Conservation (phyloP, 2,329 filamentous ascomycete genomes). For the Clarireedia sp. region DNA sequence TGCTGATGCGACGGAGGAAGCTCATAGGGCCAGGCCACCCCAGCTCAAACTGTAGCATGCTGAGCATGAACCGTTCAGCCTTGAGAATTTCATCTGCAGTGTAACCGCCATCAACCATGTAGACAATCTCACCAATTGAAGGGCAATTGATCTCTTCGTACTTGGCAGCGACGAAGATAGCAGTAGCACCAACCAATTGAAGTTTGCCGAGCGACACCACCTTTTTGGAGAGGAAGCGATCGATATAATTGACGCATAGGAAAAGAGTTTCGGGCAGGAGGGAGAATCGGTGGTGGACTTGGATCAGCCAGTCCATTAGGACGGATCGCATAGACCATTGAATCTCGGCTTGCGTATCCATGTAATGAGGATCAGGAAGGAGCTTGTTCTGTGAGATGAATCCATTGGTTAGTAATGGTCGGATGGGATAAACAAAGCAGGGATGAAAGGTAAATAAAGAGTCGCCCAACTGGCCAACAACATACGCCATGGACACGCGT, state of each 20-base stretch:
- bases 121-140: conserved; percentile 89
- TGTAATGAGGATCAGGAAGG: conserved; percentile 86
- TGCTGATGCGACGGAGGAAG: conserved; percentile 93
- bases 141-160: conserved; percentile 99
- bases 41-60: conserved; percentile 89
- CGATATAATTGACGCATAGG: conserved; percentile 91
- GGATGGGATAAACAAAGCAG: neutral
- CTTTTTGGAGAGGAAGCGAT: conserved; percentile 91
- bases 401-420: conserved; percentile 10
- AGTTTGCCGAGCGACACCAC: conserved; percentile 91
- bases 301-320: conserved; percentile 95
- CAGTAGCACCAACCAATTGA: conserved; percentile 91
- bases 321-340: conserved; percentile 98
- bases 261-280: conserved; percentile 93
- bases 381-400: conserved; percentile 53
- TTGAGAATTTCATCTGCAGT: conserved; percentile 87
- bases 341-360: conserved; percentile 95
- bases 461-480: neutral
- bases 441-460: neutral
- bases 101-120: conserved; percentile 95
- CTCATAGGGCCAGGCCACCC: conserved; percentile 99
- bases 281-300: conserved; percentile 87
- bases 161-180: conserved; percentile 91
- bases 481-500: neutral
- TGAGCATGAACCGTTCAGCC: conserved; percentile 96